These are phyloP conservation scores for Malassezia arunalokei DNA, from an alignment of 1,284 basidiomycete genomes.

Conservation along the genomic window DNA sequence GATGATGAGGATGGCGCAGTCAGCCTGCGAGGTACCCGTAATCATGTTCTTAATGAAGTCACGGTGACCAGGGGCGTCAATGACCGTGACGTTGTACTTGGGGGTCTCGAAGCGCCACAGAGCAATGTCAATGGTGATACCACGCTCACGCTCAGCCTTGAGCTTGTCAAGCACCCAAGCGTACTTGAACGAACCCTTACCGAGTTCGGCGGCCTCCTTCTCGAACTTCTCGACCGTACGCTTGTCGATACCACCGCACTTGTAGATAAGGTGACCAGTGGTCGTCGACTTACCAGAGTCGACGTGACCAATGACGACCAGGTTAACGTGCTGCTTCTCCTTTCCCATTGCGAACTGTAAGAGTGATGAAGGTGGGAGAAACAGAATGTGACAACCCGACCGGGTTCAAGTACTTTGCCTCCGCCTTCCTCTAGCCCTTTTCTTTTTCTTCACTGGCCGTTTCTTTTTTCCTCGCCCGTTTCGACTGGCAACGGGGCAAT, in stretches of 20 bases:
- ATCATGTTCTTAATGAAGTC: slow-evolving; percentile 91
- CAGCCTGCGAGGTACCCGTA: slow-evolving; percentile 92
- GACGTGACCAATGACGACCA: slow-evolving; percentile 47
- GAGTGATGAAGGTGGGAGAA: slow-evolving; percentile 5
- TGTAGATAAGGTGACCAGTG: slow-evolving; percentile 99
- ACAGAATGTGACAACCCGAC: neutral
- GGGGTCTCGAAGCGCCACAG: slow-evolving; percentile 48
- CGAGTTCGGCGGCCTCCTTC: slow-evolving; percentile 99
- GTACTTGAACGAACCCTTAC: slow-evolving; percentile 95
- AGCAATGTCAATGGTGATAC: slow-evolving; percentile 99
- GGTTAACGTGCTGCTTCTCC: slow-evolving; percentile 41
- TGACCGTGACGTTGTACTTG: slow-evolving; percentile 58
- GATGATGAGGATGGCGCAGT: slow-evolving; percentile 99
- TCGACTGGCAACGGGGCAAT: slow-evolving; percentile 1
- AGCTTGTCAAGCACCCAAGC: slow-evolving; percentile 99
- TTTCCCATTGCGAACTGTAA: slow-evolving; percentile 16
- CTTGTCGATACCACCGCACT: slow-evolving; percentile 99
- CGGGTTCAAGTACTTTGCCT: slow-evolving; percentile 9
- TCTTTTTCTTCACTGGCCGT: slow-evolving; percentile 13
- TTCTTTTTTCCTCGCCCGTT: slow-evolving; percentile 12
- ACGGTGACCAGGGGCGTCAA: slow-evolving; percentile 98
- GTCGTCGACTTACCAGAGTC: slow-evolving; percentile 81
- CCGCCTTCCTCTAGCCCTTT: slow-evolving; percentile 5
- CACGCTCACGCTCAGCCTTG: slow-evolving; percentile 96
- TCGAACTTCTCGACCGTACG: slow-evolving; percentile 99